phyloP scores from a whole-genome alignment of 2,329 filamentous ascomycete species.

The Diaporthe amygdali region DNA sequence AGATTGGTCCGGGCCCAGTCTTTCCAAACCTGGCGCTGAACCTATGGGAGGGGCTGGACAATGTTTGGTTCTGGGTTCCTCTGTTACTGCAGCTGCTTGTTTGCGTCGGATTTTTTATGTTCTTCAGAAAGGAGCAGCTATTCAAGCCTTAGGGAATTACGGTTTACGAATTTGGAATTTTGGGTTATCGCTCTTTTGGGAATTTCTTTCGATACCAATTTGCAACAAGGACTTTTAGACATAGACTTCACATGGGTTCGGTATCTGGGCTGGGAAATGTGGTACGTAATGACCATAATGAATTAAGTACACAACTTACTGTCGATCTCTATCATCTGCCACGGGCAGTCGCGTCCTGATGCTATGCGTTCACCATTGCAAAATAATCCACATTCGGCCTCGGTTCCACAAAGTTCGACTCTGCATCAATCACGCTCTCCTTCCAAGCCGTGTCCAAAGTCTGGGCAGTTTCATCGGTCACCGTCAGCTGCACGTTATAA shows the following conservation, averaged over 20 bases:
- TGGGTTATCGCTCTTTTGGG: not conserved
- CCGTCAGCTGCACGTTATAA: constrained; percentile 24
- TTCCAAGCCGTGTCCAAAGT: constrained; percentile 30
- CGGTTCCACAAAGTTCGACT: not conserved
- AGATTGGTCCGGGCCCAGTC: constrained; percentile 63
- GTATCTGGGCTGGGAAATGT: not conserved
- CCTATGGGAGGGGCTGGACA: constrained; percentile 48
- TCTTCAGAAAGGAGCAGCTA: constrained; percentile 63
- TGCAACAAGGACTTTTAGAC: not conserved
- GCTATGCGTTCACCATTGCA: constrained; percentile 32
- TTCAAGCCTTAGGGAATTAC: constrained; percentile 48
- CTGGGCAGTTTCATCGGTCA: constrained; percentile 29
- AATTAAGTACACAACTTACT: not conserved
- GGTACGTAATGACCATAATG: not conserved
- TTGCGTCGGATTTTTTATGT: constrained; percentile 61
- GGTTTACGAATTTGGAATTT: not conserved
- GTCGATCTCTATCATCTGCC: no score
- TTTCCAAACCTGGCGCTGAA: constrained; percentile 65
- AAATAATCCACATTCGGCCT: constrained; percentile 32
- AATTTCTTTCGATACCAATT: constrained; percentile 9
- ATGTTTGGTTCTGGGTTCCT: constrained; percentile 66
- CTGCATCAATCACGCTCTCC: constrained; percentile 23
- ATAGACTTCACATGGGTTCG: constrained; percentile 1
- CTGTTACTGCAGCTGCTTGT: constrained; percentile 62
- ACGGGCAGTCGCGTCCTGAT: not conserved